Evolutionary conservation across 1,139 yeast species (phyloP).

Genomic region (Protomyces inouyei): DNA sequence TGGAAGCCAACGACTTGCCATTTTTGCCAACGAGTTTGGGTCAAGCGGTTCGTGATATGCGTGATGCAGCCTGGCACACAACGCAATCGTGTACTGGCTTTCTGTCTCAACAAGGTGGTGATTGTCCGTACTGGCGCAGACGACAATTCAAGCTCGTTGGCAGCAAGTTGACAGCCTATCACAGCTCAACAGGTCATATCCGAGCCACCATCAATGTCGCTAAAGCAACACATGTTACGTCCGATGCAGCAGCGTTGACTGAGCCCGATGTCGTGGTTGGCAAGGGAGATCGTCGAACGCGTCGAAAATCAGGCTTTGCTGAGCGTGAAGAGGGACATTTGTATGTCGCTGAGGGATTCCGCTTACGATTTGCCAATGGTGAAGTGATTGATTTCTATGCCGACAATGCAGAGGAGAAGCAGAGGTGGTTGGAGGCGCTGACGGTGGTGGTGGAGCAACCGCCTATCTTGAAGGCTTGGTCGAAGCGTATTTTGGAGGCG

Average conservation of each 20-base stretch:
- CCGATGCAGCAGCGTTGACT: slow-evolving; percentile 26
- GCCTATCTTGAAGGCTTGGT: slow-evolving; percentile 35
- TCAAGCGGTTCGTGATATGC: slow-evolving; percentile 28
- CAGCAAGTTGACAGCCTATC: slow-evolving; percentile 57
- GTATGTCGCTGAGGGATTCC: slow-evolving; percentile 45
- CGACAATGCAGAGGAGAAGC: slow-evolving; percentile 50
- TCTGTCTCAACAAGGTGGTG: slow-evolving; percentile 76
- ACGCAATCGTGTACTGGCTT: slow-evolving; percentile 50
- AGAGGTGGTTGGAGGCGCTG: slow-evolving; percentile 49
- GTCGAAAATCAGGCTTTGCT: slow-evolving; percentile 22
- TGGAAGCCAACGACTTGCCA: slow-evolving; percentile 5
- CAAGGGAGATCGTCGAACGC: slow-evolving; percentile 35
- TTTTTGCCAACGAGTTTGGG: slow-evolving; percentile 28
- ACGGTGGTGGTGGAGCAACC: slow-evolving; percentile 18
- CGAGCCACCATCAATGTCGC: slow-evolving; percentile 62
- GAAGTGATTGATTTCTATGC: slow-evolving; percentile 64
- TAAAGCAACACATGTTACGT: slow-evolving; percentile 48
- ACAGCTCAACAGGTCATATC: slow-evolving; percentile 58
- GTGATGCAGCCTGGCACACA: slow-evolving; percentile 31
- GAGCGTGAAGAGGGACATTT: slow-evolving; percentile 29
- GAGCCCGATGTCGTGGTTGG: slow-evolving; percentile 41
- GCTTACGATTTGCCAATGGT: slow-evolving; percentile 57
- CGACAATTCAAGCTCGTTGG: slow-evolving; percentile 60
- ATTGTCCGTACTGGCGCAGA: slow-evolving; percentile 61
- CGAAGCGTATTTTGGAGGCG: slow-evolving; percentile 3